A percentile compares a stretch with the other conserved stretches of the same genome.
Conservation (phyloP, 169 alveolate species). For the Theileria orientalis region DNA sequence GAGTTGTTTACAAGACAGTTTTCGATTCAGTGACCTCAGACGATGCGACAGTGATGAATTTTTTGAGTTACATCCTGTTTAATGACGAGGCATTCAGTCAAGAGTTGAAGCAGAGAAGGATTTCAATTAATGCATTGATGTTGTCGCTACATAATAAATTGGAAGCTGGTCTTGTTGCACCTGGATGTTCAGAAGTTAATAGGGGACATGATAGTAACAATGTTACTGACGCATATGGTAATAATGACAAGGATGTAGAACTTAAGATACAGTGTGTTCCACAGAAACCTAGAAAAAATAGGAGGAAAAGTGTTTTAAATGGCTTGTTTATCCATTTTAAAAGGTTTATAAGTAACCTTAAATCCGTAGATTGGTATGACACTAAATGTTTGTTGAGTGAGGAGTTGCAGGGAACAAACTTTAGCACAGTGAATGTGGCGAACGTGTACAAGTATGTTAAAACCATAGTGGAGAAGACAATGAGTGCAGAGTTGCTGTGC, state of each 20-base stretch:
- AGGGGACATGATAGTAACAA: not conserved
- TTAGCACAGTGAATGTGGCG: not conserved
- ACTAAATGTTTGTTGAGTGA: not conserved
- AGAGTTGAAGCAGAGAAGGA: constrained; percentile 12
- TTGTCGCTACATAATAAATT: too few species aligned
- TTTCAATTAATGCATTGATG: constrained; percentile 3
- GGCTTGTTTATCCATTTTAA: constrained; percentile 24
- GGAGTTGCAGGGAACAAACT: constrained; percentile 8
- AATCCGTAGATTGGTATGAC: constrained; percentile 6
- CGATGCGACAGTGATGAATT: not conserved
- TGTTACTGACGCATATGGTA: not conserved
- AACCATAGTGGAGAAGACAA: constrained; percentile 6
- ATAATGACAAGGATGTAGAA: not conserved
- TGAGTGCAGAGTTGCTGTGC: constrained; percentile 38
- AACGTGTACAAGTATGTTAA: constrained; percentile 21
- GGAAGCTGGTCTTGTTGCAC: too few species aligned
- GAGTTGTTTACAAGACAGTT: not conserved
- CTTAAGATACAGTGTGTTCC: too few species aligned
- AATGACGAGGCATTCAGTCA: constrained; percentile 9
- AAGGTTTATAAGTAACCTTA: constrained; percentile 3
- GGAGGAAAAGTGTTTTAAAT: not conserved
- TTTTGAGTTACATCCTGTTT: constrained; percentile 12
- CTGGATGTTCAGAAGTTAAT: too few species aligned
- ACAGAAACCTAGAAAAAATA: too few species aligned
- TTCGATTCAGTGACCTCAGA: not conserved